Evolutionary conservation across 345 rosid genomes (phyloP), one percentile per base, ranked within the genome.

Genomic region (Eucalyptus erythrocorys): DNA sequence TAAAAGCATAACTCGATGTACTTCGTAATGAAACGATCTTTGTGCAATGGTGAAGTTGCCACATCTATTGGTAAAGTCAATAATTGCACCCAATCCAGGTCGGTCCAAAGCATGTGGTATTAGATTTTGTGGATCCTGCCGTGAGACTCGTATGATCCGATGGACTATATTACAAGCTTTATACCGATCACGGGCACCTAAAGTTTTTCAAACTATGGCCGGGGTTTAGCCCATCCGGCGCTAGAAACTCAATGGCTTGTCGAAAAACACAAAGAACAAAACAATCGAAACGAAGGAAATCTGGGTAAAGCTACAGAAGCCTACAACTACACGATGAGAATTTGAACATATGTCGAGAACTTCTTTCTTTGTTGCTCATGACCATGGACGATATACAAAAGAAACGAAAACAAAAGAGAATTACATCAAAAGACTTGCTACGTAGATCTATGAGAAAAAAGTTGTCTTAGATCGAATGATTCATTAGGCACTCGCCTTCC

Each of bases 61-160:
- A 76, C 13, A 76, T 76, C 15, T 40, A 34, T 37, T 11, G 4
- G 30, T 0, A 3, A 76, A 40, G 47, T 22, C 24, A 40, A 76
- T 40, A 11, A 76, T 40, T 76, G 27, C 1, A 76, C 30, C 3
- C 4, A 1, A 76, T 5, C 2, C 0, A 21, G 7, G 7, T 6
- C 0, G 7, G 15, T 19, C 8, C 7, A 22, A 1, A 0, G 40
- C 3, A 76, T 40, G 27, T 1, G 5, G 40, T 9, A 0, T 40
- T 12, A 21, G 1, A 76, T 0, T 15, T 40, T 76, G 1, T 76
- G 15, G 0, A 76, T 76, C 1, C 1, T 5, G 8, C 1, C 9
- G 8, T 21, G 47, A 11, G 3, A 4, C 3, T 76, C 9, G 3
- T 1, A 40, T 76, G 15, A 40, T 76, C 0, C 3, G 16, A 76